Conservation (phyloP, 73 alveolate species). For the Tetrahymena elliotti region DNA sequence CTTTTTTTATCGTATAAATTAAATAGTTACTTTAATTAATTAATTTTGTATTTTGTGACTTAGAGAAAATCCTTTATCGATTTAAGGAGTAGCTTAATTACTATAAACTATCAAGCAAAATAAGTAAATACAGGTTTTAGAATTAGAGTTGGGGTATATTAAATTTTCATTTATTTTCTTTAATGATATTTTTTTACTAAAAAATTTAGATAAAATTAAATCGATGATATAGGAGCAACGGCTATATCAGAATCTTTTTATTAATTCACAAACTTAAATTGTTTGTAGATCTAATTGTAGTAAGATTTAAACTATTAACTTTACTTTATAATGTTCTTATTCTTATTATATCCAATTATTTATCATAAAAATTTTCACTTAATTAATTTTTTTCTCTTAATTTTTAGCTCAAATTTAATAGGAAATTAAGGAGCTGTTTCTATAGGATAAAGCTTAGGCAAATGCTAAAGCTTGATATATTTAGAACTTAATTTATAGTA, state of each 20-base stretch:
- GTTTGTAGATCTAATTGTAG: background rate
- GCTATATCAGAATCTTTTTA: background rate
- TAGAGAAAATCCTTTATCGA: background rate
- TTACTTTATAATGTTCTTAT: too few species aligned
- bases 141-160: background rate
- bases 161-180: too few species aligned
- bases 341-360: too few species aligned
- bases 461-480: background rate
- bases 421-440: background rate
- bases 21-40: too few species aligned
- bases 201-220: background rate
- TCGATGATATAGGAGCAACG: background rate
- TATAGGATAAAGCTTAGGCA: background rate
- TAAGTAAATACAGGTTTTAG: background rate
- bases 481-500: background rate
- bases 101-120: too few species aligned
- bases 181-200: too few species aligned
- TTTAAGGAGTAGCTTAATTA: background rate
- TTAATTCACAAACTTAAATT: too few species aligned
- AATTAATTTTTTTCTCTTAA: too few species aligned
- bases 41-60: too few species aligned
- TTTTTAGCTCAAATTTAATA: background rate
- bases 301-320: too few species aligned
- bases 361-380: too few species aligned
- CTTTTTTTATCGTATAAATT: background rate